A percentile compares a stretch with the other conserved stretches of the same genome.
phyloP scores from a whole-genome alignment of 2,329 filamentous ascomycete species.

The Pseudocercospora musae region DNA sequence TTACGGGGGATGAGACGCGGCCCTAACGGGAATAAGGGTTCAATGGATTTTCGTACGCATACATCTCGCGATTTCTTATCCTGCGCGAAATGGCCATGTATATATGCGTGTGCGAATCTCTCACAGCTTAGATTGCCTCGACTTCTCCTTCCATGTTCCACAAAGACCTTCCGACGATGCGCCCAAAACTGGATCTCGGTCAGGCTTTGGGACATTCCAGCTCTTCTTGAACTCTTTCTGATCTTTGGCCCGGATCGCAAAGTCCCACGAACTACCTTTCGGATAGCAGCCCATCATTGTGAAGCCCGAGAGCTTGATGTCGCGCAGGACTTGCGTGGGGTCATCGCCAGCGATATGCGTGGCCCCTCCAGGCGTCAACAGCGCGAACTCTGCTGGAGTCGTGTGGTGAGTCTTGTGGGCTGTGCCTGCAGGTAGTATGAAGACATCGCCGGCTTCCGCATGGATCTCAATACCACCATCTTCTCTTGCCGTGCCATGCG shows the following conservation, averaged over 20 bases:
- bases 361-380: constrained; percentile 47
- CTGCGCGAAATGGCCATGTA: too few relatives aligned
- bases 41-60: too few relatives aligned
- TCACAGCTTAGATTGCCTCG: not conserved
- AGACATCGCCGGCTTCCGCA: constrained; percentile 55
- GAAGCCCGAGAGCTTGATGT: constrained; percentile 44
- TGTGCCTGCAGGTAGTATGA: constrained; percentile 56
- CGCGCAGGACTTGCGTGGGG: constrained; percentile 36
- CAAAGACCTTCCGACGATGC: constrained; percentile 36
- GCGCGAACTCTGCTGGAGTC: constrained; percentile 38
- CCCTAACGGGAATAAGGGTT: too few relatives aligned
- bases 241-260: constrained; percentile 44
- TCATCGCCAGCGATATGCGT: constrained; percentile 37
- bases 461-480: constrained; percentile 49
- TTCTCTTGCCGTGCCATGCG: constrained; percentile 41
- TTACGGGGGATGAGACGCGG: too few relatives aligned
- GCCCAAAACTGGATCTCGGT: constrained; percentile 50
- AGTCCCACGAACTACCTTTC: constrained; percentile 50
- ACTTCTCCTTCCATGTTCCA: constrained; percentile 32
- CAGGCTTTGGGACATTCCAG: constrained; percentile 47
- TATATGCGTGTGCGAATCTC: not conserved
- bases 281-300: constrained; percentile 60
- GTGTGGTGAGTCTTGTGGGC: constrained; percentile 55
- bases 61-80: too few relatives aligned
- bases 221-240: constrained; percentile 43